Evolutionary conservation across 1,139 yeast species (phyloP).

Genomic region (Suhomyces ambrosiae): DNA sequence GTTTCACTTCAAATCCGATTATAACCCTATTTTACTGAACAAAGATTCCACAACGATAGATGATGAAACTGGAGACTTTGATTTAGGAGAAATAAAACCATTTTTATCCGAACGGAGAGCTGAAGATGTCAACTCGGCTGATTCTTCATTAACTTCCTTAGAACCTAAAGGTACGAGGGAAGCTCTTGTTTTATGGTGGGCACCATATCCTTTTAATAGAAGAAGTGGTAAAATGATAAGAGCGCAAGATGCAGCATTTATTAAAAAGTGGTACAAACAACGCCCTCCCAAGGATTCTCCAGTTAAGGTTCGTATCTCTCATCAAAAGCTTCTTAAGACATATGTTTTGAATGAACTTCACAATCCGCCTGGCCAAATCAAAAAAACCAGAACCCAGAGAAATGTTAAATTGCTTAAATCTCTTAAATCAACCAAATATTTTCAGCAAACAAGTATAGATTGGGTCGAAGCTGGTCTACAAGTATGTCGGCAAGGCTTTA

Average conservation of each 20-base stretch:
- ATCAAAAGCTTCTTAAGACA: constrained; percentile 80
- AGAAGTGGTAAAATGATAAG: constrained; percentile 72
- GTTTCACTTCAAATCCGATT: constrained; percentile 54
- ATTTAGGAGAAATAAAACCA: constrained; percentile 16
- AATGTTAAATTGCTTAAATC: constrained; percentile 66
- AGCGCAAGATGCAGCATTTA: constrained; percentile 87
- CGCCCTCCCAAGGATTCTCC: constrained; percentile 64
- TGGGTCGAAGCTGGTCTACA: constrained; percentile 99
- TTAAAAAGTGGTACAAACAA: constrained; percentile 80
- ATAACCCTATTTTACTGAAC: constrained; percentile 57
- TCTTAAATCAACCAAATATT: constrained; percentile 77
- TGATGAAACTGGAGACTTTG: constrained; percentile 14
- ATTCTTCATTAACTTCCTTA: constrained; percentile 13
- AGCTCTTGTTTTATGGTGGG: constrained; percentile 70
- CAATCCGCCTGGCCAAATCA: constrained; percentile 33
- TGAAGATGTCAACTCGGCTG: constrained; percentile 1
- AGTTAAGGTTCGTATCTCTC: constrained; percentile 78
- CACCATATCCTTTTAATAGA: constrained; percentile 83
- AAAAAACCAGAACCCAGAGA: constrained; percentile 38
- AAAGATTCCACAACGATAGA: constrained; percentile 22
- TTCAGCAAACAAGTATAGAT: constrained; percentile 88
- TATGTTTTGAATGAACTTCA: constrained; percentile 75
- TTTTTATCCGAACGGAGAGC: constrained; percentile 13
- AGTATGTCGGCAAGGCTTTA: constrained; percentile 89
- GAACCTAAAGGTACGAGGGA: constrained; percentile 47